Conservation (phyloP, 768 basidiomycete genomes). For the Trametes cinnabarina region DNA sequence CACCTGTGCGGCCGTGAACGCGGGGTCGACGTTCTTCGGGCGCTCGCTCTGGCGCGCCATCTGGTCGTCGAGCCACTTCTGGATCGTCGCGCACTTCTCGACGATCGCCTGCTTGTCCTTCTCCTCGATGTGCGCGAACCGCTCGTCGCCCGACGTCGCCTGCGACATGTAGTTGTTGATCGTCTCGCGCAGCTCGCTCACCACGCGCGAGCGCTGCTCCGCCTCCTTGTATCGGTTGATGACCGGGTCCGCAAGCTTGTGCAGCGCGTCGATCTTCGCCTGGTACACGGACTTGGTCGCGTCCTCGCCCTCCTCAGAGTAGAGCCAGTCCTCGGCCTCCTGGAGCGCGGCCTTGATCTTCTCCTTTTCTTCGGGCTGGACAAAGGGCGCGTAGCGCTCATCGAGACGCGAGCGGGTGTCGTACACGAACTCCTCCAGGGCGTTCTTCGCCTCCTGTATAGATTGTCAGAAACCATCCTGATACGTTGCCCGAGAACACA, state of each 20-base stretch:
- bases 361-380: conserved; percentile 72
- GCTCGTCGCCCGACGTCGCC: conserved; percentile 82
- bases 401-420: conserved; percentile 93
- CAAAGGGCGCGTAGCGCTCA: conserved; percentile 76
- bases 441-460: conserved; percentile 92
- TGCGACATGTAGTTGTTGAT: conserved; percentile 83
- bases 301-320: conserved; percentile 94
- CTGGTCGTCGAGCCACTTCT: conserved; percentile 97
- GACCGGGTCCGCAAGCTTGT: conserved; percentile 85
- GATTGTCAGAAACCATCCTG: conserved; percentile 1
- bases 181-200: conserved; percentile 78
- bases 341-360: conserved; percentile 67
- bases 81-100: conserved; percentile 85
- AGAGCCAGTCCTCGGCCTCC: conserved; percentile 94
- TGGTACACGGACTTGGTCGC: conserved; percentile 96
- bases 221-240: conserved; percentile 76
- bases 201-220: conserved; percentile 75
- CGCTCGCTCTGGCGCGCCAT: conserved; percentile 82
- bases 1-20: conserved; percentile 79
- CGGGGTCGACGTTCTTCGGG: conserved; percentile 84
- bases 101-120: conserved; percentile 84
- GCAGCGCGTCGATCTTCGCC: conserved; percentile 75
- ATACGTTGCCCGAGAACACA: conserved; percentile 25
- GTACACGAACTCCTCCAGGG: conserved; percentile 98
- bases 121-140: conserved; percentile 84